Base-by-base conservation (phyloP, 2,329 filamentous ascomycete species). In the Penicillium oxalicum region DNA sequence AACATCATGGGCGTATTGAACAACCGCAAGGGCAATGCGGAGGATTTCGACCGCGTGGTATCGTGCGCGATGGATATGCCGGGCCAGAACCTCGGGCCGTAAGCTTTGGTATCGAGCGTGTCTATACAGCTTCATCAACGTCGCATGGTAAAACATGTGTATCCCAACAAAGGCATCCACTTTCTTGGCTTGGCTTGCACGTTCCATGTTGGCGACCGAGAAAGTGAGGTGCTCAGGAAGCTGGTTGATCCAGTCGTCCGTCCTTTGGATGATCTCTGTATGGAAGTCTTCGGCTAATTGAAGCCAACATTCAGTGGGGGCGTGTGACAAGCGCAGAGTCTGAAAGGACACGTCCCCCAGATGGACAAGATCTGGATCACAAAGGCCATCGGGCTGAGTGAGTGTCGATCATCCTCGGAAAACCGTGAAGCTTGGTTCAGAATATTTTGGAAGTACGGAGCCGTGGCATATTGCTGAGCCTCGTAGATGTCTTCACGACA, bases 101-200 rank as follows among this genome's bases (percentile, higher is more conserved):
- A 80, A 64, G 32, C 66, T 67, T 9, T 67, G 64, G 50, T 71
- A 67, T 8, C 74, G 72, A 9, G 76, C 75, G 58, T 85, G 79
- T 35, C 86, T 78, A 57, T 85, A 83, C 28, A 87, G 71, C 55
- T 82, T 82, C 66, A 87, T 78, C 58, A 81, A 67, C 0, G 81
- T 76, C 40, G 80, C 77, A 61, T 85, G 78, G 62, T 84, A 84
- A n/a, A 87, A 70, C 27, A 84, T 70, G 63, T 88, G 84, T 65
- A 86, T 78, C 1, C 77, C 79, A 47, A 86, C 68, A 60, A 83
- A 84, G 0, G 76, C 75, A 4, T 81, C 81, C 1, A 77, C 71
- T 55, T 77, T 79, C 26, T 77, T 77, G 28, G 71, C 68, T 11
- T 74, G 67, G 5, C 80, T 74, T 37, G 77, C 79, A 28, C 72